Evolutionary conservation across 225 moss, liverwort and hornwort genomes (phyloP).

Genomic region (Straminergon stramineum): DNA sequence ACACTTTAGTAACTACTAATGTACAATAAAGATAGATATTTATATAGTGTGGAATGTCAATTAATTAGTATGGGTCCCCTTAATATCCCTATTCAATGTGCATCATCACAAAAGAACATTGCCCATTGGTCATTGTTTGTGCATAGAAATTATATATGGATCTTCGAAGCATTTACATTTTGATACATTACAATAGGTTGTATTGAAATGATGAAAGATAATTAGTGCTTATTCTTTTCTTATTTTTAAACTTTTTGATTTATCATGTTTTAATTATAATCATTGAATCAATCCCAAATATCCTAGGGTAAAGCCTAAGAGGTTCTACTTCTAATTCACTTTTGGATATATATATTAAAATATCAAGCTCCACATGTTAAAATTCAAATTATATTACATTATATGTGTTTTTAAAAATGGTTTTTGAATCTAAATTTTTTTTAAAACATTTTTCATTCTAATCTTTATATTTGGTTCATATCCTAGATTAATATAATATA

Average conservation of each 20-base stretch:
- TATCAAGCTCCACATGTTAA: background rate
- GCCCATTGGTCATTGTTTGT: background rate
- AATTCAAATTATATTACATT: background rate
- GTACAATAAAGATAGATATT: too few species aligned
- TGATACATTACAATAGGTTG: background rate
- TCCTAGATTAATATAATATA: accelerated
- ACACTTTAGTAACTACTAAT: too few species aligned
- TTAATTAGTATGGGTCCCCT: too few species aligned
- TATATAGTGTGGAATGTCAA: too few species aligned
- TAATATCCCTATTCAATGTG: too few species aligned
- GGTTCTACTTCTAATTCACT: background rate
- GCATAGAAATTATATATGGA: background rate
- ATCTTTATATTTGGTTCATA: background rate
- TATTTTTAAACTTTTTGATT: background rate
- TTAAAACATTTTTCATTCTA: too few species aligned
- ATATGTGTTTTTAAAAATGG: background rate
- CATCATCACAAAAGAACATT: too few species aligned
- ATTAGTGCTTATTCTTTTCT: background rate
- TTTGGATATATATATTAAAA: background rate
- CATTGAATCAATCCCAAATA: background rate
- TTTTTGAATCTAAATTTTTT: background rate
- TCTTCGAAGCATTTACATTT: background rate
- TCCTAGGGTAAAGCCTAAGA: accelerated
- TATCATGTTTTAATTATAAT: background rate
- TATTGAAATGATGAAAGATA: background rate